phyloP scores from a whole-genome alignment of 2,329 filamentous ascomycete species.

The Botrytis paeoniae region DNA sequence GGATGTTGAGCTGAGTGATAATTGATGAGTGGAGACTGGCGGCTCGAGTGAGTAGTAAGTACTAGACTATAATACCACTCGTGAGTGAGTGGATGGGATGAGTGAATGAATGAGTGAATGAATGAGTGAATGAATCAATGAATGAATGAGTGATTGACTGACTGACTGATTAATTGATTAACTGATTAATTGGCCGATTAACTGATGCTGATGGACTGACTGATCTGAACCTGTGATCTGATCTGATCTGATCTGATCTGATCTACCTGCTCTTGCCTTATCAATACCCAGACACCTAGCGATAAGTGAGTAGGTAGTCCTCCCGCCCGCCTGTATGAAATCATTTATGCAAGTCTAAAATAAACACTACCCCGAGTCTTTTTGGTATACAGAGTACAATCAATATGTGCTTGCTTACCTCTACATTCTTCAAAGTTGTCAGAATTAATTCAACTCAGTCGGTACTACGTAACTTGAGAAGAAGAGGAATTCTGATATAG shows the following conservation, averaged over 20 bases:
- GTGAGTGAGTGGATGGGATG: too few relatives aligned
- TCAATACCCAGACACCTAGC: background rate
- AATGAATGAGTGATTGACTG: too few relatives aligned
- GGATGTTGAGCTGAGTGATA: too few relatives aligned
- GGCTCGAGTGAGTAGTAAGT: too few relatives aligned
- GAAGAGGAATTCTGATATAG: background rate
- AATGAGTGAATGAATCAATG: too few relatives aligned
- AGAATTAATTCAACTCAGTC: background rate
- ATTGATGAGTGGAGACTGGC: background rate
- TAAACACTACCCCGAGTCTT: background rate
- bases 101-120: too few relatives aligned
- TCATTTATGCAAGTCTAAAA: background rate
- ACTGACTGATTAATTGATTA: too few relatives aligned
- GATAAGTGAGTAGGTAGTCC: background rate
- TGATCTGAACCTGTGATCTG: background rate
- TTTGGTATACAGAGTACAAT: background rate
- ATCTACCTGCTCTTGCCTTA: background rate
- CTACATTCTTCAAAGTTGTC: background rate
- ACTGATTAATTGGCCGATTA: too few relatives aligned
- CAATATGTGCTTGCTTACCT: too few relatives aligned
- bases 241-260: background rate
- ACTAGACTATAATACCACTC: too few relatives aligned
- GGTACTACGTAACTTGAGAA: too few relatives aligned
- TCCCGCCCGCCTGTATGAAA: background rate
- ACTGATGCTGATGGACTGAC: too few relatives aligned